Base-by-base conservation (phyloP, 768 basidiomycete genomes). In the Tricholoma hemisulphureum region DNA sequence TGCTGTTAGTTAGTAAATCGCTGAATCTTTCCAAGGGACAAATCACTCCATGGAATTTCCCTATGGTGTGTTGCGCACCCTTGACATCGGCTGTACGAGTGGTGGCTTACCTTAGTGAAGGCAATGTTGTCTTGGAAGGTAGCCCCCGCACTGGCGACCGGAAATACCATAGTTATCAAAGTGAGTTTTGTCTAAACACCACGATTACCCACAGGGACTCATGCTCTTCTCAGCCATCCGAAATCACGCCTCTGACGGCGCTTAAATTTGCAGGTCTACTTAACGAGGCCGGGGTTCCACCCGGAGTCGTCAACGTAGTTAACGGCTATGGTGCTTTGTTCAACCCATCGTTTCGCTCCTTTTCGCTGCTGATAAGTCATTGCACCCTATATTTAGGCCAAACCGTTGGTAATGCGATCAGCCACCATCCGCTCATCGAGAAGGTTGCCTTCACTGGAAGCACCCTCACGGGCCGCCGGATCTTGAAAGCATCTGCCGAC, bases 391-490 rank as follows among this genome's bases (percentile, higher is more conserved):
- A 90, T 61, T 78, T 80, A 63, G 87, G 87, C 1, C 37, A 51
- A 23, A 81, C 79, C 9, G 86, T 81, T 9, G 88, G 89, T 0
- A 66, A 83, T 26, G 85, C 87, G 16, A 83, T 90, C 55, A 66
- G 78, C 4, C 71, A 76, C 29, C 86, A 89, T 72, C 75, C 76
- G 62, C 71, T 61, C 4, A 69, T 89, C 63, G 79, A 83, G 59
- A 89, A 88, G 75, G 78, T 93, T 23, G 86, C 91, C 0, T 95
- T 95, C 76, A 95, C 93, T 1, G 93, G 92, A 2, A 88, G 86
- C 57, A 90, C 89, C 0, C 72, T 85, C 26, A 83, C 87, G 24
- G 94, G 94, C 6, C 82, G 91, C 9, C 84, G 83, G 63, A 80
- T 95, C 68, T 77, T 93, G 80, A 83, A 91, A 61, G 87, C 89